Conservation (phyloP, 768 basidiomycete genomes). For the Lactarius akahatsu region DNA sequence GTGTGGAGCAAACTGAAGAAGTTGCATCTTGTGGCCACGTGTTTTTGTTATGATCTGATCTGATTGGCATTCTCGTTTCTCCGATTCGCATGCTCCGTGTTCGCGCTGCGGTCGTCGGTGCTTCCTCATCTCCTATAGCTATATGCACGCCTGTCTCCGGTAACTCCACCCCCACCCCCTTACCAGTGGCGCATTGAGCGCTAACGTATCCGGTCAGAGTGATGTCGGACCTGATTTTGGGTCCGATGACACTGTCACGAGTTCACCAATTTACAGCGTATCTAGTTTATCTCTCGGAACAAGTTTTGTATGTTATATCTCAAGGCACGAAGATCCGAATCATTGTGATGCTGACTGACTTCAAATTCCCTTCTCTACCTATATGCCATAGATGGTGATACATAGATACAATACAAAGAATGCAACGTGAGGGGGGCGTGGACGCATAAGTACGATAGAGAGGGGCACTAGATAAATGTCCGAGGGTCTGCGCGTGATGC, state of each 20-base stretch:
- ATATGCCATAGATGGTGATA: slow-evolving; percentile 10
- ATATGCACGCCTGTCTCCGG: slow-evolving; percentile 15
- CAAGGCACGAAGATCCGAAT: slow-evolving; percentile 19
- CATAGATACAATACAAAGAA: slow-evolving; percentile 25
- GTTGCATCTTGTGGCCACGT: slow-evolving; percentile 1
- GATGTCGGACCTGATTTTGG: slow-evolving; percentile 16
- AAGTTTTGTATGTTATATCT: slow-evolving; percentile 6
- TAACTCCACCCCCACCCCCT: slow-evolving; percentile 1
- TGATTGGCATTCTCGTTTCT: slow-evolving; percentile 18
- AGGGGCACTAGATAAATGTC: slow-evolving; percentile 16
- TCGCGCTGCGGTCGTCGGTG: slow-evolving; percentile 5
- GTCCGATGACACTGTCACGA: slow-evolving; percentile 25
- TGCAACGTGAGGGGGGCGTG: slow-evolving; percentile 8
- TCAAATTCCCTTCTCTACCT: slow-evolving; percentile 11
- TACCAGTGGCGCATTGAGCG: slow-evolving; percentile 20
- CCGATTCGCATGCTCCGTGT: slow-evolving; percentile 7
- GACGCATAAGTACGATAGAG: slow-evolving; percentile 16
- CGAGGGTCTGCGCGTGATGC: slow-evolving; percentile 15
- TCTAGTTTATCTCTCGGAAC: slow-evolving; percentile 12
- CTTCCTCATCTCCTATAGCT: slow-evolving; percentile 18
- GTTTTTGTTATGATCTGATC: slow-evolving; percentile 15
- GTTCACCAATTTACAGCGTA: background rate
- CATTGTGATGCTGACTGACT: slow-evolving; percentile 2
- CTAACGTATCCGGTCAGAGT: background rate
- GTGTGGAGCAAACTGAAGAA: slow-evolving; percentile 44